Percentiles rank a stretch among this genome's conserved stretches.
Evolutionary conservation across 2,329 filamentous ascomycete genomes (phyloP).

Genomic region (Phaeosphaeria sp.): DNA sequence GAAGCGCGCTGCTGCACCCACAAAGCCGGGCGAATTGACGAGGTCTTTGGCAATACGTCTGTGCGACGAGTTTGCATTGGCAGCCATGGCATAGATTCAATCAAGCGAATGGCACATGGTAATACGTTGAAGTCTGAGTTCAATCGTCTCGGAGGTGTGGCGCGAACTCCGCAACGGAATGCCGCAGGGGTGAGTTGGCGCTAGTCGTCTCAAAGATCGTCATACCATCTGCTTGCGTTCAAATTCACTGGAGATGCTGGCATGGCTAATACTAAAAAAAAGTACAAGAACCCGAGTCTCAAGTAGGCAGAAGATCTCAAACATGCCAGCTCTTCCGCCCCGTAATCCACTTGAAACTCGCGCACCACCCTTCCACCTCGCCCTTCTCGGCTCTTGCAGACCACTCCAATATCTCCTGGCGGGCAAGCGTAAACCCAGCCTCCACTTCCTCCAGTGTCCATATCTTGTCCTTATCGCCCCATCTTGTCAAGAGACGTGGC

Average conservation of each 20-base stretch:
- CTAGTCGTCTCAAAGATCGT: neutral
- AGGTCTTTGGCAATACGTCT: constrained; percentile 34
- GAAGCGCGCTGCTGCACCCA: constrained; percentile 59
- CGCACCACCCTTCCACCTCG: constrained; percentile 41
- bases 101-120: constrained; percentile 29
- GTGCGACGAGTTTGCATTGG: constrained; percentile 22
- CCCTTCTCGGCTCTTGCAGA: constrained; percentile 26
- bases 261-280: too few species aligned
- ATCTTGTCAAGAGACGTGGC: constrained; percentile 37
- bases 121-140: constrained; percentile 2
- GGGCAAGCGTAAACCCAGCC: constrained; percentile 26
- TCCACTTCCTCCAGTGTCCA: constrained; percentile 40
- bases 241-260: too few species aligned
- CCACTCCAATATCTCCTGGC: constrained; percentile 38
- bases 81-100: constrained; percentile 33
- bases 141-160: constrained; percentile 26
- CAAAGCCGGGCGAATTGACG: constrained; percentile 45
- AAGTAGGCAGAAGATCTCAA: neutral
- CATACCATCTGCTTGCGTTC: neutral
- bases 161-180: constrained; percentile 26
- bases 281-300: neutral
- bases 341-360: constrained; percentile 45
- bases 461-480: constrained; percentile 31
- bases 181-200: constrained; percentile 1
- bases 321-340: constrained; percentile 39